Evolutionary conservation across 1,284 basidiomycete genomes (phyloP), one percentile per base, ranked within the genome.

Genomic region (Leccinum subrobustum): DNA sequence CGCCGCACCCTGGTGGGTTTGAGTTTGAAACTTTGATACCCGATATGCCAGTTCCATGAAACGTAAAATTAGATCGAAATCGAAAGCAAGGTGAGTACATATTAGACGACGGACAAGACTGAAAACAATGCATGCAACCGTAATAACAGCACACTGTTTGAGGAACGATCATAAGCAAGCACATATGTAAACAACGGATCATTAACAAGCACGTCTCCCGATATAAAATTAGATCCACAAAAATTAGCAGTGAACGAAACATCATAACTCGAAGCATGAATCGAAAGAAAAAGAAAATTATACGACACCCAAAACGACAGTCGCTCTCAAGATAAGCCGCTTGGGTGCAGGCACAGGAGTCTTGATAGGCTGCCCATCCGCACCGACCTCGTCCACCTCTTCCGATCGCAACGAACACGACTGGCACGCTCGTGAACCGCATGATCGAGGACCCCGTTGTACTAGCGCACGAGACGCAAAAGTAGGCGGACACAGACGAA

Each of bases 371-470:
- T 73, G 70, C 14, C 77, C 79, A 39, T 83, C 78, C 7, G 76
- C 74, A 2, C 79, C 82, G 7, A 85, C 73, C 58, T 87, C 82
- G 44, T 83, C 72, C 62, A 83, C 84, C 20, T 71, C 67, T 66
- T 85, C 87, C 57, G 80, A 83, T 66, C 81, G 75, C 67, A 88
- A 68, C 37, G 84, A 98, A 97, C 54, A 84, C 82, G 72, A 97
- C 95, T 2, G 95, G 95, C 1, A 89, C 86, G 62, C 91, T 93
- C 61, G 86, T 84, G 72, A 97, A 97, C 52, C 88, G 83, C 53
- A 93, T 95, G 68, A 95, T 80, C 23, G 89, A 89, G 4, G 89
- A 87, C 6, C 95, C 94, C 6, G 91, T 87, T 12, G 89, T 87
- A 58, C 85, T 91, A 1, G 91, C 86, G 69, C 94, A 96, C 61